Percentiles rank a stretch among this genome's conserved stretches.
Conservation (phyloP, 2,329 filamentous ascomycete genomes). For the Xylariaceae sp. region DNA sequence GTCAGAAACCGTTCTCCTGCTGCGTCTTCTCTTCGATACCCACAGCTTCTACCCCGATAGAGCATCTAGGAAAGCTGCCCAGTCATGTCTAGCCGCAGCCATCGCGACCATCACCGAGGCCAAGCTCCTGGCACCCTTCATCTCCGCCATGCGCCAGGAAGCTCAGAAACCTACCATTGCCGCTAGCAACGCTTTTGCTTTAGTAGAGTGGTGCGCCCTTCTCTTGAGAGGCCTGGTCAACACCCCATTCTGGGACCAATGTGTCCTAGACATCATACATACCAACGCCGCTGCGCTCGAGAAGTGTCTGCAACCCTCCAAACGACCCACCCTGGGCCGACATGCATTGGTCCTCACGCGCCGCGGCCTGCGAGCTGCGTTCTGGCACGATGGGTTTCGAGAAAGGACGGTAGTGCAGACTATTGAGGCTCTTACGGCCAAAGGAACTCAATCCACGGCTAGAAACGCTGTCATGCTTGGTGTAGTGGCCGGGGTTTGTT, state of each 20-base stretch:
- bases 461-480: conserved; percentile 78
- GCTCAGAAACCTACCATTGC: conserved; percentile 74
- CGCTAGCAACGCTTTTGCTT: conserved; percentile 75
- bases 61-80: conserved; percentile 75
- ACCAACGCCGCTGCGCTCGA: conserved; percentile 73
- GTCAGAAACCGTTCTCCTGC: conserved; percentile 49
- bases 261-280: conserved; percentile 61
- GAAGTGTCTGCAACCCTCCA: conserved; percentile 64
- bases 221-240: conserved; percentile 68
- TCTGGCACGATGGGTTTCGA: conserved; percentile 55
- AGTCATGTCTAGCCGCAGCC: conserved; percentile 70
- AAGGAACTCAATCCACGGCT: conserved; percentile 58
- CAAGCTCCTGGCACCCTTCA: conserved; percentile 59
- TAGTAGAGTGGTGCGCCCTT: conserved; percentile 85
- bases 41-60: conserved; percentile 86
- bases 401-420: conserved; percentile 59
- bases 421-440: conserved; percentile 65
- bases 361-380: conserved; percentile 71
- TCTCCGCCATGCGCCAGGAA: conserved; percentile 66
- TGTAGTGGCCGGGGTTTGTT: conserved; percentile 80
- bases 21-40: conserved; percentile 78
- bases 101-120: conserved; percentile 55
- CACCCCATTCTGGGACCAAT: conserved; percentile 59
- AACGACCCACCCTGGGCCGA: conserved; percentile 61
- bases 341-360: conserved; percentile 76